A percentile compares a stretch with the other conserved stretches of the same genome.
These are phyloP conservation scores for Aegilops bicornis DNA, from an alignment of 176 grass and related monocot genomes.

Conservation along the genomic window DNA sequence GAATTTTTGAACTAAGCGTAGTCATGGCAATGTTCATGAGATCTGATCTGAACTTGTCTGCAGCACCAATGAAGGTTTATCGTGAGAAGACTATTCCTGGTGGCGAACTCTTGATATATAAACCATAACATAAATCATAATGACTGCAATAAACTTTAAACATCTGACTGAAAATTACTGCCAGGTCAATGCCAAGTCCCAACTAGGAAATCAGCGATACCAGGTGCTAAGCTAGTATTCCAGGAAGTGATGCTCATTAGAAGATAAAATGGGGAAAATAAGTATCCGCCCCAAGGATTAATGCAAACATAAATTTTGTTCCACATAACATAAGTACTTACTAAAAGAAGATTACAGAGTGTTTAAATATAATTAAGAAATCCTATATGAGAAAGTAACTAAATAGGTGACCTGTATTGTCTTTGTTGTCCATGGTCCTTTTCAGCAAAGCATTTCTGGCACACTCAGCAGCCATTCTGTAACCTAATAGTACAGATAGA, in stretches of 20 bases:
- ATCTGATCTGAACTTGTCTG: constrained; percentile 88
- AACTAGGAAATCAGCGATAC: neutral
- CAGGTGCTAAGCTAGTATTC: neutral
- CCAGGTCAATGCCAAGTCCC: neutral
- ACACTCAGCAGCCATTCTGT: constrained; percentile 93
- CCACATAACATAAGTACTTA: neutral
- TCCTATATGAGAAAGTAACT: neutral
- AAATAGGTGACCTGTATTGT: constrained; percentile 60
- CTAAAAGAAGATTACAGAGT: neutral
- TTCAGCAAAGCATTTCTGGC: constrained; percentile 71
- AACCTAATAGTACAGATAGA: constrained; percentile 46
- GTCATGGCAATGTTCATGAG: constrained; percentile 99
- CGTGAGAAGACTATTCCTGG: neutral
- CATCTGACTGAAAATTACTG: neutral
- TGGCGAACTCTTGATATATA: neutral
- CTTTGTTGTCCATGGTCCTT: constrained; percentile 86
- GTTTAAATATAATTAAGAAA: constrained; percentile 12
- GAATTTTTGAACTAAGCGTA: constrained; percentile 97
- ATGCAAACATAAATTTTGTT: neutral
- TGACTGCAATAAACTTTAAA: neutral
- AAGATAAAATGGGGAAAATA: neutral
- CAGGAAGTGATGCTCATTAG: neutral
- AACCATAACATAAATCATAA: neutral
- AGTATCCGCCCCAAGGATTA: neutral
- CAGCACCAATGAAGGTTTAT: constrained; percentile 18